Evolutionary conservation across 2,329 filamentous ascomycete species (phyloP).

Genomic region (Akanthomyces muscarius): DNA sequence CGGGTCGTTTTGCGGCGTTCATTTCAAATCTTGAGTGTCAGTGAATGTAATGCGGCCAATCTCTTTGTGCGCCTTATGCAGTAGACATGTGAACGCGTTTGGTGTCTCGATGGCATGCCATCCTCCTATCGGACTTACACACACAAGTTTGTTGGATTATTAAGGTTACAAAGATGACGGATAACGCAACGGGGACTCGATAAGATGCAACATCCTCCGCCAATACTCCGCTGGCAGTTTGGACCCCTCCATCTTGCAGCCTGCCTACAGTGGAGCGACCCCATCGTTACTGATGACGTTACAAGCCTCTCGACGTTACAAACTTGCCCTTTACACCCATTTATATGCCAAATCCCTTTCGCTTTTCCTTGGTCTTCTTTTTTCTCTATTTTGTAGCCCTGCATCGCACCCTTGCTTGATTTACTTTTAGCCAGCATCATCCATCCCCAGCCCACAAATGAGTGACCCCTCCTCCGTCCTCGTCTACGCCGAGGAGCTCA

Average conservation of each 20-base stretch:
- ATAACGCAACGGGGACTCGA: constrained; percentile 4
- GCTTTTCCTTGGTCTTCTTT: neutral
- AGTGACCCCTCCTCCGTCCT: neutral
- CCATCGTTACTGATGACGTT: neutral
- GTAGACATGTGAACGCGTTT: neutral
- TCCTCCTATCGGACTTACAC: neutral
- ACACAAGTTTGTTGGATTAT: neutral
- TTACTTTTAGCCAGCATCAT: neutral
- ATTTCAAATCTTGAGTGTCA: too few relatives aligned
- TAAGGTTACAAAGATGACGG: neutral
- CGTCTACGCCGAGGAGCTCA: constrained; percentile 12
- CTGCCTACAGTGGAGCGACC: neutral
- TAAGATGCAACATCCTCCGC: constrained; percentile 3
- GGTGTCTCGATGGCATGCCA: neutral
- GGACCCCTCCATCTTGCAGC: neutral
- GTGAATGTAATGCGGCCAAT: neutral
- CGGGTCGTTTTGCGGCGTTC: neutral
- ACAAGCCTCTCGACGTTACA: neutral
- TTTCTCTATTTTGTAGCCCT: neutral
- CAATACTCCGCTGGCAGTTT: neutral
- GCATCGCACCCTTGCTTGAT: neutral
- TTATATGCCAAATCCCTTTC: neutral
- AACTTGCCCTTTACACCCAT: neutral
- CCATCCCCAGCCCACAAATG: neutral
- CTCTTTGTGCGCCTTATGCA: neutral